Evolutionary conservation across 495 filamentous ascomycete genomes (phyloP), one percentile per base, ranked within the genome.

Genomic region (Tuber calosporum): DNA sequence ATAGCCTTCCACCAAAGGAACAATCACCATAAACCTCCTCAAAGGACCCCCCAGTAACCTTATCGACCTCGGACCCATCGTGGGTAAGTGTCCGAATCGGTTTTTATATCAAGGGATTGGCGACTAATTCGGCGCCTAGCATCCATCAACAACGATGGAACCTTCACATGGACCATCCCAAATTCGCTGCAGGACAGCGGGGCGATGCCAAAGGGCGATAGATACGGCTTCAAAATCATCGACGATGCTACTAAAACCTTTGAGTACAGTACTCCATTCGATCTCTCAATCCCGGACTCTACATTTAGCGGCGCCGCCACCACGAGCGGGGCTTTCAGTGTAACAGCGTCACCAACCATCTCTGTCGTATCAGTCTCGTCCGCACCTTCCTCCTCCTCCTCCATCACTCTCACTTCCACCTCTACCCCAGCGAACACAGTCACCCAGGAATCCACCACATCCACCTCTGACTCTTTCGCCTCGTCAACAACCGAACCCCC

Each of bases 261-360:
- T 45, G 79, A 81, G 48, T 81, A 81, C 66, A 79, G 76, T 70
- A 75, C 79, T 66, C 79, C 79, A 39, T 81, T 81, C 39, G 75
- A 75, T 22, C 67, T 81, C 41, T 68, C 58, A 8, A 53, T 75
- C 67, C 43, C 76, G 0, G 73, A 72, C 37, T 80, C 79, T 26
- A 80, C 67, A 20, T 80, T 70, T 48, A 67, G 20, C 40, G 71
- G 17, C 22, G 36, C 75, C 22, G 36, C 75, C 38, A 26, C 48
- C n/a, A 1, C n/a, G n/a, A 58, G 48, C n/a, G 48, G 48, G 48
- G 34, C 17, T 69, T 11, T n/a, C 30, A 68, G 19, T n/a, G n/a
- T 4, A 41, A 42, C 67, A 15, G 26, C 67, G 22, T 38, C 67
- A 41, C 67, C 22, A 34, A 38, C 67, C 26, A 43, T 67, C 37